phyloP scores from a whole-genome alignment of 306 rosid species.

The Alnus glutinosa region DNA sequence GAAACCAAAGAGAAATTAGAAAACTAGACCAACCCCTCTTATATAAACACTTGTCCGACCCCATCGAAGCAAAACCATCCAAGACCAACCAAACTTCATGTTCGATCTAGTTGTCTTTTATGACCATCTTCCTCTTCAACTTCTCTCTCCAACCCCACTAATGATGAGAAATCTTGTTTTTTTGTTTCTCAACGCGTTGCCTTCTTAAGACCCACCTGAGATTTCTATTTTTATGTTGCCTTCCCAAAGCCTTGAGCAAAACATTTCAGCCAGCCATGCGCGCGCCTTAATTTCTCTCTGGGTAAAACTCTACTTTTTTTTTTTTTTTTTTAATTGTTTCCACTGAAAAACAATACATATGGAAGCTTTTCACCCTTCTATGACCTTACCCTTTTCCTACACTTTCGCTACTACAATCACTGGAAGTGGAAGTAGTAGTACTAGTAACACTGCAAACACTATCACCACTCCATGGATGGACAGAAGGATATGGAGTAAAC shows the following conservation, averaged over 20 bases:
- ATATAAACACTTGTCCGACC: constrained; percentile 37
- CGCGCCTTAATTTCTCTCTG: too few relatives aligned
- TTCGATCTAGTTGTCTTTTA: constrained; percentile 19
- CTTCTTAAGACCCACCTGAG: not conserved
- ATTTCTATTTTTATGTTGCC: constrained; percentile 31
- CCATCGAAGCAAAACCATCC: not conserved
- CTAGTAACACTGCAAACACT: constrained; percentile 13
- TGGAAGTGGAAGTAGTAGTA: constrained; percentile 1
- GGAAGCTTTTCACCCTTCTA: constrained; percentile 66
- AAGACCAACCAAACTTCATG: constrained; percentile 1
- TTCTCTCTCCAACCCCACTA: constrained; percentile 28
- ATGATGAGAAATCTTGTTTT: too few relatives aligned
- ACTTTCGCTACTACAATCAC: constrained; percentile 38
- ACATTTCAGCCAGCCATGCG: not conserved
- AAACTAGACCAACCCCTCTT: not conserved
- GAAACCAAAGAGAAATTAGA: not conserved
- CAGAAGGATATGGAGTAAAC: constrained; percentile 81
- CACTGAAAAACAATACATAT: constrained; percentile 16
- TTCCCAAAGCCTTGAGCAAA: constrained; percentile 13
- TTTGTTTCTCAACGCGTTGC: too few relatives aligned
- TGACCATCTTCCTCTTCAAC: constrained; percentile 18
- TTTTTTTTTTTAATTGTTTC: too few relatives aligned
- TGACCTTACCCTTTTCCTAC: constrained; percentile 63
- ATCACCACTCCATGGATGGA: constrained; percentile 64
- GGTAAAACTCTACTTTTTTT: too few relatives aligned